Conservation (phyloP, 176 grass and related monocot genomes). For the Oryza australiensis region DNA sequence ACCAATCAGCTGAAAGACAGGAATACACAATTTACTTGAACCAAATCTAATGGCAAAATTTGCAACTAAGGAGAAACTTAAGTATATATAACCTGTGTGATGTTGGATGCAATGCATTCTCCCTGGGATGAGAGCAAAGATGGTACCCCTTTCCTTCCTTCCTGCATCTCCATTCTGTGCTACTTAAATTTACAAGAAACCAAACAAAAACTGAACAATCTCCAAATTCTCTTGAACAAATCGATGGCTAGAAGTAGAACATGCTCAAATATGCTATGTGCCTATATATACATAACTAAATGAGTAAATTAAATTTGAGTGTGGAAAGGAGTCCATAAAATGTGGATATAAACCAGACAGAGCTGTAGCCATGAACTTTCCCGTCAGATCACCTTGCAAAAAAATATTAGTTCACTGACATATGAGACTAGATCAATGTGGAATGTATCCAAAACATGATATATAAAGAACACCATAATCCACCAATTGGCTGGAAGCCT, state of each 20-base stretch:
- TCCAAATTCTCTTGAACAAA: conserved; percentile 4
- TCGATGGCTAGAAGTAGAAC: neutral
- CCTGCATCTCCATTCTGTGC: conserved; percentile 42
- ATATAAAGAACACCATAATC: neutral
- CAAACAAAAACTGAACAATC: conserved; percentile 18
- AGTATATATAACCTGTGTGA: conserved; percentile 52
- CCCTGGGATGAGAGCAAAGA: conserved; percentile 53
- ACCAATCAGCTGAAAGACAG: conserved; percentile 68
- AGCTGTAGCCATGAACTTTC: conserved; percentile 39
- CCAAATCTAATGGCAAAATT: neutral
- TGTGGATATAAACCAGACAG: neutral
- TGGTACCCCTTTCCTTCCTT: conserved; percentile 70
- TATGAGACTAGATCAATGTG: neutral
- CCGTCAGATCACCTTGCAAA: conserved; percentile 3
- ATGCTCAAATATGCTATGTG: neutral
- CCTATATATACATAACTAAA: conserved; percentile 15
- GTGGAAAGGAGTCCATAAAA: neutral
- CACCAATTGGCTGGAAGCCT: neutral
- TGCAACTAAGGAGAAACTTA: neutral
- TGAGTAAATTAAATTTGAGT: neutral
- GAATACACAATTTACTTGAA: conserved; percentile 24
- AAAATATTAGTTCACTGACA: neutral
- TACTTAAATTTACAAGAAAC: conserved; percentile 7
- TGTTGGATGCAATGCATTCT: conserved; percentile 72
- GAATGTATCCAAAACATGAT: neutral